A percentile compares a stretch with the other conserved stretches of the same genome.
Evolutionary conservation across 2,329 filamentous ascomycete genomes (phyloP).

Genomic region (Neonectria ditissima): DNA sequence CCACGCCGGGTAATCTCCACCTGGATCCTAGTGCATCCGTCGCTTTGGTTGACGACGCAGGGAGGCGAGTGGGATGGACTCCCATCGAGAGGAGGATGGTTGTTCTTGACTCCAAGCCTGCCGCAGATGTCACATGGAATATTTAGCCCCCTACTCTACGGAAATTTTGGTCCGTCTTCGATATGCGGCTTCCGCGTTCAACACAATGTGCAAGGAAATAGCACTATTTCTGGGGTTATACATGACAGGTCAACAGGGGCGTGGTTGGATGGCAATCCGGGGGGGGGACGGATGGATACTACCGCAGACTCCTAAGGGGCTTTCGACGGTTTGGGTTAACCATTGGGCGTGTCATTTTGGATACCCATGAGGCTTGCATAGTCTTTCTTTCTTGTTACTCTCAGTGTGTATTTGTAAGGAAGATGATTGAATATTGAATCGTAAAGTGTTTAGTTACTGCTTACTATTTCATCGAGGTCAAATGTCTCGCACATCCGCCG

Average conservation of each 20-base stretch:
- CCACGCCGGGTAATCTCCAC: conserved; percentile 23
- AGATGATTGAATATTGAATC: neutral
- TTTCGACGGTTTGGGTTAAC: neutral
- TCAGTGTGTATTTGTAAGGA: neutral
- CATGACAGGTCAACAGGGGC: neutral
- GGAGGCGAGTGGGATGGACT: conserved; percentile 40
- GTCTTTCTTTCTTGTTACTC: neutral
- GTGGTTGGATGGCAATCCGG: neutral
- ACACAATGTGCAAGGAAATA: neutral
- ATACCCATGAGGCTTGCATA: conserved; percentile 25
- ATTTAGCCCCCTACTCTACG: neutral
- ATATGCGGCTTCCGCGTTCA: neutral
- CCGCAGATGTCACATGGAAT: conserved; percentile 1
- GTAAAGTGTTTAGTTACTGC: neutral
- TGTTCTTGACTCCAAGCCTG: conserved; percentile 30
- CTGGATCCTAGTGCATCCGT: conserved; percentile 34
- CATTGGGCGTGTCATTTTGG: neutral
- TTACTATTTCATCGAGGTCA: neutral
- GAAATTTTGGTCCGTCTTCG: neutral
- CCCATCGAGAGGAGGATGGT: conserved; percentile 36
- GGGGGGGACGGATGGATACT: neutral
- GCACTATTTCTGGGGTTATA: neutral
- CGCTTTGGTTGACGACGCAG: conserved; percentile 39
- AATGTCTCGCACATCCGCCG: neutral
- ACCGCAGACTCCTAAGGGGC: neutral